phyloP scores from a whole-genome alignment of 2,329 filamentous ascomycete genomes.

The Neoarthrinium moseri region DNA sequence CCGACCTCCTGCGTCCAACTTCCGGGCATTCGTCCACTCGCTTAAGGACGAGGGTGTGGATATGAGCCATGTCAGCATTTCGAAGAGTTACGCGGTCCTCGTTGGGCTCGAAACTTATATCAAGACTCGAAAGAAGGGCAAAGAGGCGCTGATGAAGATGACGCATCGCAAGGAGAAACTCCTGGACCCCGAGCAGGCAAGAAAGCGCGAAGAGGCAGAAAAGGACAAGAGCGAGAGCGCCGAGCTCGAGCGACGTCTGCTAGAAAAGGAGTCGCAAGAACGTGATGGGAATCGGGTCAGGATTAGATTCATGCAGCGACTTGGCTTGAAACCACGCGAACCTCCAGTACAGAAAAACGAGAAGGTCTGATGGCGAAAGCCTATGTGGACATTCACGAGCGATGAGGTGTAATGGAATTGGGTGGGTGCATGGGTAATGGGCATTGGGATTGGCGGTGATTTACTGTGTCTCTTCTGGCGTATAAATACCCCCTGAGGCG shows the following conservation, averaged over 20 bases:
- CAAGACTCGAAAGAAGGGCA: slow-evolving; percentile 65
- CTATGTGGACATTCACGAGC: not conserved
- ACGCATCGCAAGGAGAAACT: slow-evolving; percentile 57
- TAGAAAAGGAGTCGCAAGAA: slow-evolving; percentile 35
- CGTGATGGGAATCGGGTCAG: slow-evolving; percentile 37
- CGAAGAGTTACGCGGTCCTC: slow-evolving; percentile 77
- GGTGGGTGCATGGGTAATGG: not conserved
- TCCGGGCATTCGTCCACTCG: slow-evolving; percentile 74
- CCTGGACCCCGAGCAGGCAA: slow-evolving; percentile 59
- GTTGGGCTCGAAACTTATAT: slow-evolving; percentile 80
- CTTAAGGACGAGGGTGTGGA: slow-evolving; percentile 75
- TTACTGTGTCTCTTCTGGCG: not conserved
- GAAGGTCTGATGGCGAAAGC: not conserved
- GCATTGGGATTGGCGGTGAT: not conserved
- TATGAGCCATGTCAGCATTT: slow-evolving; percentile 75
- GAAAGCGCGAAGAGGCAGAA: slow-evolving; percentile 55
- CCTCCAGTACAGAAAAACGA: not conserved
- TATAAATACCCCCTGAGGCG: too few species aligned
- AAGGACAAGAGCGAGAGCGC: slow-evolving; percentile 62
- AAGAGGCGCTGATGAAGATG: slow-evolving; percentile 49
- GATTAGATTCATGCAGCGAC: slow-evolving; percentile 37
- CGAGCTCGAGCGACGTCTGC: slow-evolving; percentile 44
- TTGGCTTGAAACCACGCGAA: slow-evolving; percentile 31
- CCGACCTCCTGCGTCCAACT: slow-evolving; percentile 78
- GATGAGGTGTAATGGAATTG: not conserved